Percentiles rank a stretch among this genome's conserved stretches.
Conservation (phyloP, 768 basidiomycete genomes). For the Cyclocybe cylindracea region DNA sequence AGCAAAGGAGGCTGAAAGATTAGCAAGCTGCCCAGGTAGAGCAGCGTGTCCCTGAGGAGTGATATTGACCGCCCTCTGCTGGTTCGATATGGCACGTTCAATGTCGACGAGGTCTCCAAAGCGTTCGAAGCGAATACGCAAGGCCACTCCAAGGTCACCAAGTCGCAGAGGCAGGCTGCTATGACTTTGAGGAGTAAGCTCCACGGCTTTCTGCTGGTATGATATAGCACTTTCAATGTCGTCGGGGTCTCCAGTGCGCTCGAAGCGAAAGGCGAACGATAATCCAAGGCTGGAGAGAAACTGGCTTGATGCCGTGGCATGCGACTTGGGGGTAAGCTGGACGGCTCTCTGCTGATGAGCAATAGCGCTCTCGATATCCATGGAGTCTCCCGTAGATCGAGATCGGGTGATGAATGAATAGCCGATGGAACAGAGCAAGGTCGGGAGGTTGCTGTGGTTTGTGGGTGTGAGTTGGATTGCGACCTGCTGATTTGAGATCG, state of each 20-base stretch:
- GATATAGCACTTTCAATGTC: background rate
- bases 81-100: conserved; percentile 8
- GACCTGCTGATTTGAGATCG: conserved; percentile 6
- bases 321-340: background rate
- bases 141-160: background rate
- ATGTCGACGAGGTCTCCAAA: conserved; percentile 12
- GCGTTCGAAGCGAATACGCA: conserved; percentile 1
- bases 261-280: background rate
- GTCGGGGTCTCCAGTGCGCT: background rate
- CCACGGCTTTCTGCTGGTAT: background rate
- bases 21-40: background rate
- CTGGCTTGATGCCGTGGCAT: too few species aligned
- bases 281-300: background rate
- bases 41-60: conserved; percentile 2
- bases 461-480: background rate
- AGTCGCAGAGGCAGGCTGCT: background rate
- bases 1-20: conserved; percentile 1
- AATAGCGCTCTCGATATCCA: too few species aligned
- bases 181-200: background rate
- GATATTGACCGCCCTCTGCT: conserved; percentile 2
- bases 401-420: too few species aligned
- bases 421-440: too few species aligned
- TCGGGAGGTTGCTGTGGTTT: background rate
- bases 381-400: too few species aligned
- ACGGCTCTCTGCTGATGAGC: background rate